These are phyloP conservation scores for Babesia bovis DNA, from an alignment of 169 alveolate species.

Conservation along the genomic window DNA sequence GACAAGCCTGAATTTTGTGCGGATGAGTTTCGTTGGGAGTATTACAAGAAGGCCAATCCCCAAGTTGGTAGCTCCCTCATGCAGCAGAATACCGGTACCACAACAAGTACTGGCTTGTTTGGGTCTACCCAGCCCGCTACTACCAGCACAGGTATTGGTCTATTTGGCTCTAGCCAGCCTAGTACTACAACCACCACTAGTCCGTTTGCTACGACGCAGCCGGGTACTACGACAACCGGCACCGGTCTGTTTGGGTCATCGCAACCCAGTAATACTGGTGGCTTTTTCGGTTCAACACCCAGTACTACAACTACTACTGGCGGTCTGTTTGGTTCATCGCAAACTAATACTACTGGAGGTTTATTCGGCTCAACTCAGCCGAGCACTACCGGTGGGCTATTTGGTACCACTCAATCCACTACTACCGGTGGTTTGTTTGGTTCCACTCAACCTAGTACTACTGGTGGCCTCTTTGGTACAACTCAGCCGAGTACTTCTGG, in stretches of 20 bases:
- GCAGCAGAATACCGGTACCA: constrained; percentile 20
- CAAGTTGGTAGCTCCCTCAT: neutral
- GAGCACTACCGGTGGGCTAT: constrained; percentile 10
- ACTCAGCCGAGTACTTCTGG: constrained; percentile 13
- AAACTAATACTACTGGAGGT: neutral
- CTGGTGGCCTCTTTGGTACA: constrained; percentile 46
- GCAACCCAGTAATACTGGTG: constrained; percentile 34
- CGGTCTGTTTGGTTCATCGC: constrained; percentile 48
- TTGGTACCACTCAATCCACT: constrained; percentile 1
- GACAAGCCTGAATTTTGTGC: constrained; percentile 20
- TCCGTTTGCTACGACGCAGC: neutral
- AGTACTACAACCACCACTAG: constrained; percentile 23
- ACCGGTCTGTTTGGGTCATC: neutral
- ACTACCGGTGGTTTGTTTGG: constrained; percentile 46
- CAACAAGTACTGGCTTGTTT: constrained; percentile 47
- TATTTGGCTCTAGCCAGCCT: constrained; percentile 32
- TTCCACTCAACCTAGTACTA: constrained; percentile 32
- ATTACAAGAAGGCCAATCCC: constrained; percentile 44
- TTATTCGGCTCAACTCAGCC: constrained; percentile 6
- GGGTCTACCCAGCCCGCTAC: constrained; percentile 32
- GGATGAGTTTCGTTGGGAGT: constrained; percentile 64
- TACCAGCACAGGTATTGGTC: constrained; percentile 23
- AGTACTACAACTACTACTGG: constrained; percentile 36
- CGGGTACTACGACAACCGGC: constrained; percentile 17
- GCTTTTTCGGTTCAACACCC: constrained; percentile 34